Conservation (phyloP, 1,284 basidiomycete genomes). For the Austroboletus sp. region DNA sequence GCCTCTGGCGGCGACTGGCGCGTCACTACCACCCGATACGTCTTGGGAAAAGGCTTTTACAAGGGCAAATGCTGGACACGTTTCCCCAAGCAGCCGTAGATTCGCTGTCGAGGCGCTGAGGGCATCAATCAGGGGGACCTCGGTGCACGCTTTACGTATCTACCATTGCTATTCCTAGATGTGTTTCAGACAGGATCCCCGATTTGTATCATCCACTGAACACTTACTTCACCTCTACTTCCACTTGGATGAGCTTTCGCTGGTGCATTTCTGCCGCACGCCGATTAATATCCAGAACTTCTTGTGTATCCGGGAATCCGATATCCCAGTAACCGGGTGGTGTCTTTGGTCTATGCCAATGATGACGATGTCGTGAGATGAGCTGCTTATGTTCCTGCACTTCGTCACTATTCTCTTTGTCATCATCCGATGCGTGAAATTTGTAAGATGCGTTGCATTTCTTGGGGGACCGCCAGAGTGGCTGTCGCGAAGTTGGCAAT, state of each 20-base stretch:
- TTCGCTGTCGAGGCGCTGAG: constrained; percentile 5
- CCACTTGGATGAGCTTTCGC: constrained; percentile 52
- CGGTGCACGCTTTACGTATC: constrained; percentile 23
- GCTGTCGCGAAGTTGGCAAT: constrained; percentile 60
- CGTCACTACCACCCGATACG: constrained; percentile 31
- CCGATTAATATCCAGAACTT: constrained; percentile 66
- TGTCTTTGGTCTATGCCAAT: constrained; percentile 65
- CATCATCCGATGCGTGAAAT: constrained; percentile 5
- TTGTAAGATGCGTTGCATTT: constrained; percentile 17
- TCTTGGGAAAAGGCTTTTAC: constrained; percentile 26
- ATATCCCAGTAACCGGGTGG: constrained; percentile 87
- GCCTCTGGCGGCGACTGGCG: constrained; percentile 29
- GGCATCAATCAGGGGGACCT: constrained; percentile 13
- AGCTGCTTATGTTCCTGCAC: constrained; percentile 60
- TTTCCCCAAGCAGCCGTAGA: constrained; percentile 23
- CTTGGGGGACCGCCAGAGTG: constrained; percentile 64
- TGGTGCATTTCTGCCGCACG: constrained; percentile 64
- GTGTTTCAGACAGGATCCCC: constrained; percentile 7
- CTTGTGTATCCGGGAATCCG: constrained; percentile 81
- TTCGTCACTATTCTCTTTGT: constrained; percentile 27
- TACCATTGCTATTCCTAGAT: constrained; percentile 20
- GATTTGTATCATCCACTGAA: not conserved
- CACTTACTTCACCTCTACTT: constrained; percentile 50
- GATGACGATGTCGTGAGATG: constrained; percentile 73
- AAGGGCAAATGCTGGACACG: constrained; percentile 25